phyloP scores from a whole-genome alignment of 1,284 basidiomycete species.

The Apiotrichum domesticum region DNA sequence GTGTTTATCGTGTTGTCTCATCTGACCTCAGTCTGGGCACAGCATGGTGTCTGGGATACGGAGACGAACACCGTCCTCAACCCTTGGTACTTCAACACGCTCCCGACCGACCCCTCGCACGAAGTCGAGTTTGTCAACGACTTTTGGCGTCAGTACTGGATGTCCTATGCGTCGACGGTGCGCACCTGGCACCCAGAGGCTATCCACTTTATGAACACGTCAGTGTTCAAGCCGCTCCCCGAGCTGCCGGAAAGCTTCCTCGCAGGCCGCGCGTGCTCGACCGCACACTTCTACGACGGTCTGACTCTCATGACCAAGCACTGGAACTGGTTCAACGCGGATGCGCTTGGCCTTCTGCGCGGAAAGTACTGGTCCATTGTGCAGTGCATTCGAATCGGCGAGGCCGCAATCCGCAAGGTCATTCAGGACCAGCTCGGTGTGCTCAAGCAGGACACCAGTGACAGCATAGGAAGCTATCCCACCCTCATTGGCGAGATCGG shows the following conservation, averaged over 20 bases:
- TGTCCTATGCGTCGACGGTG: slow-evolving; percentile 60
- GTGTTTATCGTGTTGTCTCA: slow-evolving; percentile 9
- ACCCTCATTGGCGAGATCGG: slow-evolving; percentile 95
- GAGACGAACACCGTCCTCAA: slow-evolving; percentile 61
- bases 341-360: slow-evolving; percentile 63
- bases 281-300: slow-evolving; percentile 93
- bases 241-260: slow-evolving; percentile 57
- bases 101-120: slow-evolving; percentile 43
- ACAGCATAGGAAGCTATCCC: slow-evolving; percentile 63
- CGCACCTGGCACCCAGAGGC: slow-evolving; percentile 71
- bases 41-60: slow-evolving; percentile 85
- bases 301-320: slow-evolving; percentile 66
- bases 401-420: slow-evolving; percentile 70
- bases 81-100: slow-evolving; percentile 70
- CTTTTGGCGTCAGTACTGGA: slow-evolving; percentile 77
- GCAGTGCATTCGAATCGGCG: slow-evolving; percentile 61
- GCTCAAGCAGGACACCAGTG: slow-evolving; percentile 60
- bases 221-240: slow-evolving; percentile 76
- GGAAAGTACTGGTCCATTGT: slow-evolving; percentile 67
- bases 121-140: slow-evolving; percentile 60
- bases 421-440: slow-evolving; percentile 78
- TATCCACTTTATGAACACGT: slow-evolving; percentile 85
- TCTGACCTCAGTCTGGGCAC: slow-evolving; percentile 63
- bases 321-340: slow-evolving; percentile 90
- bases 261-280: slow-evolving; percentile 66